A percentile compares a stretch with the other conserved stretches of the same genome.
Evolutionary conservation across 2,329 filamentous ascomycete species (phyloP).

Genomic region (Sporothrix inflata): DNA sequence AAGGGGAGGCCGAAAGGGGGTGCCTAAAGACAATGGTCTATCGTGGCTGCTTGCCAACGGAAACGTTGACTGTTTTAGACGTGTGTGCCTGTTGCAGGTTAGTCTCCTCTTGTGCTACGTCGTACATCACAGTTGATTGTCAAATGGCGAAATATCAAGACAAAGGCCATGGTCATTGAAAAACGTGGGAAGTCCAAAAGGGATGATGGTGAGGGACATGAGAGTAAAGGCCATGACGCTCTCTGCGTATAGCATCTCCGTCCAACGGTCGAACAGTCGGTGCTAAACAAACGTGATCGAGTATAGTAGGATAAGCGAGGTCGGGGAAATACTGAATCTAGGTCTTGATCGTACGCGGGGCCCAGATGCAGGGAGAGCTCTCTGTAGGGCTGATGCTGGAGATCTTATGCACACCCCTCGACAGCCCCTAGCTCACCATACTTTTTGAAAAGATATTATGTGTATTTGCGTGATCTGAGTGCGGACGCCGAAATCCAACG

Average conservation of each 20-base stretch:
- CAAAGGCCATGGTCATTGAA: neutral
- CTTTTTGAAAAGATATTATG: no score
- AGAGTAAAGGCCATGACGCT: neutral
- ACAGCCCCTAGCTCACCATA: no score
- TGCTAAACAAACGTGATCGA: neutral
- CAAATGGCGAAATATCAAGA: neutral
- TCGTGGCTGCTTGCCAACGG: neutral
- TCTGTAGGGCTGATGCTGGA: neutral
- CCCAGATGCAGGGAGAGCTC: neutral
- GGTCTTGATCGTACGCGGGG: neutral
- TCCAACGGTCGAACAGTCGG: neutral
- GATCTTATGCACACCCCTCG: no score
- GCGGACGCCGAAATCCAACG: no score
- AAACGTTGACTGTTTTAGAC: neutral
- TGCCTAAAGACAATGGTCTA: neutral
- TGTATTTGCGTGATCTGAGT: no score
- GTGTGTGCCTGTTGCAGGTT: neutral
- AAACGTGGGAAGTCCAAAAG: neutral
- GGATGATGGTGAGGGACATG: neutral
- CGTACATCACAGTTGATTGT: neutral
- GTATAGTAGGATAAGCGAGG: neutral
- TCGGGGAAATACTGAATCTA: neutral
- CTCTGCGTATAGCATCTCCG: no score
- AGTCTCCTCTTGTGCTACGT: no score
- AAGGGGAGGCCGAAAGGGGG: neutral